phyloP scores from a whole-genome alignment of 306 rosid genomes.

The Dryas octopetala region DNA sequence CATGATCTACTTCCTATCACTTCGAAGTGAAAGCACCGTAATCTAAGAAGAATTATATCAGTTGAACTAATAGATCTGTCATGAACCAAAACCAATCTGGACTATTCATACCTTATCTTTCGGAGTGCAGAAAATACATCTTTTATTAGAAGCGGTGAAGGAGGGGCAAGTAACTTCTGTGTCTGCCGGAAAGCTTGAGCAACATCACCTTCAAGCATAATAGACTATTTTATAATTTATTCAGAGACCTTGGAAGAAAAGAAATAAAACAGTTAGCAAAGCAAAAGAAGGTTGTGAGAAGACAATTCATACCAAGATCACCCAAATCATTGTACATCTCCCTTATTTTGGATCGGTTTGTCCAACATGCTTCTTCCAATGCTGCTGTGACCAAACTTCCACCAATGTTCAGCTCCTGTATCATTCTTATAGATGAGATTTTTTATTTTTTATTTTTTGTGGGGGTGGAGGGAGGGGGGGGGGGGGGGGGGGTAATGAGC shows the following conservation, averaged over 20 bases:
- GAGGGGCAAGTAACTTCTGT: constrained; percentile 82
- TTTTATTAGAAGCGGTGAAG: constrained; percentile 69
- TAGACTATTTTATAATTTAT: constrained; percentile 30
- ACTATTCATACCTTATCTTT: constrained; percentile 63
- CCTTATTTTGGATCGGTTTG: constrained; percentile 60
- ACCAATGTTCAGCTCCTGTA: constrained; percentile 88
- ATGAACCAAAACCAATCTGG: constrained; percentile 20
- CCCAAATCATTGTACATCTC: constrained; percentile 90
- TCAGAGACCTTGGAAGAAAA: constrained; percentile 22
- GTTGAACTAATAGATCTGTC: background rate
- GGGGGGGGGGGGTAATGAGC: too few species aligned
- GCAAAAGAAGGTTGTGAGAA: constrained; percentile 17
- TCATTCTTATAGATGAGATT: constrained; percentile 12
- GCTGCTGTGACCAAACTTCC: constrained; percentile 85
- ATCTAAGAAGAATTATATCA: background rate
- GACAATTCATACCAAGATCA: constrained; percentile 68
- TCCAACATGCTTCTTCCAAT: constrained; percentile 85
- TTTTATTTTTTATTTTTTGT: background rate
- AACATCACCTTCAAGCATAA: constrained; percentile 78
- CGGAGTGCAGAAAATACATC: constrained; percentile 69
- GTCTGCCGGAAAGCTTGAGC: constrained; percentile 92
- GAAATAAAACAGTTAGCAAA: constrained; percentile 27
- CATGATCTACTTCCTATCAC: background rate
- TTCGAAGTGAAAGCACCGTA: background rate
- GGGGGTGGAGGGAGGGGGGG: background rate